A percentile compares a stretch with the other conserved stretches of the same genome.
Evolutionary conservation across 257 asterid genomes (phyloP).

Genomic region (Henckelia pumila): DNA sequence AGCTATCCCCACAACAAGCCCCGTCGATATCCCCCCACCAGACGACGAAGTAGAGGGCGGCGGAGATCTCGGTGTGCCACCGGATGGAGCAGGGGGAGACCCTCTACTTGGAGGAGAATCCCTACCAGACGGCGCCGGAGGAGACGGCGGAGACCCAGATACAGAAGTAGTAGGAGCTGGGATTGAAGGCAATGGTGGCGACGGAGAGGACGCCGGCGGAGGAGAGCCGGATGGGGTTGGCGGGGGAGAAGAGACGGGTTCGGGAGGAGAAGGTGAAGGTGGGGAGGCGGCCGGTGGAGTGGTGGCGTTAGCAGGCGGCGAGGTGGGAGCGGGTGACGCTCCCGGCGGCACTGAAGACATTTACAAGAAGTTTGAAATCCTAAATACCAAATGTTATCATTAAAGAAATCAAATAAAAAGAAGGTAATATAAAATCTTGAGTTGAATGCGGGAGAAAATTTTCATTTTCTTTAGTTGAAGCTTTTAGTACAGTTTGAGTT

Average conservation of each 20-base stretch:
- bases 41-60: conserved; percentile 25
- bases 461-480: neutral
- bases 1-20: conserved; percentile 60
- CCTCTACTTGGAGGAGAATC: conserved; percentile 24
- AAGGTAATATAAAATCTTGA: too few relatives aligned
- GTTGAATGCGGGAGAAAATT: neutral
- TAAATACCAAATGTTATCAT: too few relatives aligned
- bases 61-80: conserved; percentile 20
- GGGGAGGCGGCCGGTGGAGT: conserved; percentile 39
- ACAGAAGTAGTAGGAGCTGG: conserved; percentile 29
- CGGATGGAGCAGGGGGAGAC: conserved; percentile 35
- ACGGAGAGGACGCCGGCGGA: conserved; percentile 27
- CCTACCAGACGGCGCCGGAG: neutral
- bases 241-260: conserved; percentile 38
- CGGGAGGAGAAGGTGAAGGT: conserved; percentile 28
- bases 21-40: conserved; percentile 41
- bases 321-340: conserved; percentile 34
- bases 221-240: conserved; percentile 34
- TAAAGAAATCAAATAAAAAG: neutral
- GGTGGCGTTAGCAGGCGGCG: conserved; percentile 36
- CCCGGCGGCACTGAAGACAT: conserved; percentile 58
- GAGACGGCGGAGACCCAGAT: neutral
- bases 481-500: neutral
- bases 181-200: neutral
- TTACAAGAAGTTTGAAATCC: neutral